These are phyloP conservation scores for Neostapfia colusana DNA, from an alignment of 176 grass and related monocot genomes.

Conservation along the genomic window DNA sequence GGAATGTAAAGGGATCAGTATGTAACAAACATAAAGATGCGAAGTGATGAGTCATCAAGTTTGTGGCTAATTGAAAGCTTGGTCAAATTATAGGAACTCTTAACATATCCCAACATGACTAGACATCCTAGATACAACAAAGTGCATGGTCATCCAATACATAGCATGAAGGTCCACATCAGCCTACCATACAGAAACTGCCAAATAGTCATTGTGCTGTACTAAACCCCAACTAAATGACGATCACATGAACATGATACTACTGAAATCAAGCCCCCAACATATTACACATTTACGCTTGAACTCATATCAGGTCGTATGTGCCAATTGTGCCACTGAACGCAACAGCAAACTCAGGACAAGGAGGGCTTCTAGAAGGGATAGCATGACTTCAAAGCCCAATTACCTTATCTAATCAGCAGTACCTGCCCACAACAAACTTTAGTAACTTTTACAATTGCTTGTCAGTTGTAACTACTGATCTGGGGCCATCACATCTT, in stretches of 20 bases:
- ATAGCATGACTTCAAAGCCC: background rate
- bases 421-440: background rate
- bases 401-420: background rate
- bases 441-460: background rate
- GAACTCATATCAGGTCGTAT: background rate
- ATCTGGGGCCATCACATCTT: background rate
- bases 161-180: background rate
- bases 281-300: background rate
- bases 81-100: background rate
- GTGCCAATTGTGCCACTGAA: background rate
- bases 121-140: background rate
- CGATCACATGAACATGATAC: background rate
- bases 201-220: background rate
- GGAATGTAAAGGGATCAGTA: background rate
- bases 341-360: background rate
- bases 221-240: background rate
- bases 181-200: background rate
- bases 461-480: background rate
- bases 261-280: background rate
- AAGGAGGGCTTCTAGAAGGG: background rate
- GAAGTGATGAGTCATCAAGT: conserved; percentile 25
- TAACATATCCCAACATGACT: background rate
- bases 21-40: conserved; percentile 8
- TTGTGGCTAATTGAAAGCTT: background rate
- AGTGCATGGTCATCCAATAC: background rate